Conservation (phyloP, 345 rosid genomes). For the Eucalyptus polyanthemos region DNA sequence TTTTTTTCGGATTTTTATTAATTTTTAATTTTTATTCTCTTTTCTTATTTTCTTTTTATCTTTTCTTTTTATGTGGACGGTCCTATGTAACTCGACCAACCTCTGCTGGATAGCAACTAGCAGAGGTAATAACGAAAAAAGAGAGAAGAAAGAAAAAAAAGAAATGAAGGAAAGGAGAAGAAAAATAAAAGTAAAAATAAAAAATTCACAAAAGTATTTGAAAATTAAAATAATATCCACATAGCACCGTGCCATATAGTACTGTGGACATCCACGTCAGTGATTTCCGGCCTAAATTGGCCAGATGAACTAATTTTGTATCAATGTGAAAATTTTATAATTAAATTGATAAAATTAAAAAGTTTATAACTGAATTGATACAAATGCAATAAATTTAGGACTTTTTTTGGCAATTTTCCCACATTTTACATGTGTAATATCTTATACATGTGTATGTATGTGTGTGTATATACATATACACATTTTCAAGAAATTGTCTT, state of each 20-base stretch:
- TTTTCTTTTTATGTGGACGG: neutral
- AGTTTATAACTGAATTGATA: rapidly evolving
- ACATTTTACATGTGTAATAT: neutral
- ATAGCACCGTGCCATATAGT: rapidly evolving
- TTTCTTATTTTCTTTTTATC: neutral
- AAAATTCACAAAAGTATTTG: too few relatives aligned
- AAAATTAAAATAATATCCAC: too few relatives aligned
- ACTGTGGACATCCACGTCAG: rapidly evolving
- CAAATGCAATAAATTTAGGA: rapidly evolving
- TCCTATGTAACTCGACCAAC: too few relatives aligned
- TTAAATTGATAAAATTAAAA: too few relatives aligned
- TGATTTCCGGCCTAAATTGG: rapidly evolving
- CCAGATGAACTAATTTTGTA: rapidly evolving
- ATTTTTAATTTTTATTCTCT: neutral
- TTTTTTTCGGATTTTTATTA: neutral
- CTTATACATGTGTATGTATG: neutral
- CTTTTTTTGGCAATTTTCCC: rapidly evolving
- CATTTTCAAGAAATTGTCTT: neutral
- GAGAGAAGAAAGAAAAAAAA: too few relatives aligned
- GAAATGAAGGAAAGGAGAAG: too few relatives aligned
- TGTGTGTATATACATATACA: too few relatives aligned
- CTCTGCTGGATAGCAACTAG: neutral
- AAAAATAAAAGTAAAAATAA: too few relatives aligned
- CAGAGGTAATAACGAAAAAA: too few relatives aligned
- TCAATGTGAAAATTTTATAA: too few relatives aligned